A percentile compares a stretch with the other conserved stretches of the same genome.
Evolutionary conservation across 768 basidiomycete species (phyloP).

Genomic region (Boletus rubropictus): DNA sequence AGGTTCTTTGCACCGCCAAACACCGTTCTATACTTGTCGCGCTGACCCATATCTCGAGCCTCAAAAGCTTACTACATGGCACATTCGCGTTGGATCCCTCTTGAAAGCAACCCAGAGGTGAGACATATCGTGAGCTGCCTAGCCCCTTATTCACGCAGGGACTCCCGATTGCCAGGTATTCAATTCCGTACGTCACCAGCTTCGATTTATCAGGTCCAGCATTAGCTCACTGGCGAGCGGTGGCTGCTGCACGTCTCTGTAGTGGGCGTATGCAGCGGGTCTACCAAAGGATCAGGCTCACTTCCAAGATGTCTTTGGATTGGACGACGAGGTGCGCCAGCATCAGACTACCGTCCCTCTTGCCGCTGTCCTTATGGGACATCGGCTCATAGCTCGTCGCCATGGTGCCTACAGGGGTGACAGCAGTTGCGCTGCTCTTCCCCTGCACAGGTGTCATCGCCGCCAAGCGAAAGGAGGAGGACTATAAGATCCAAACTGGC

Average conservation of each 20-base stretch:
- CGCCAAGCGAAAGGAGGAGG: constrained; percentile 52
- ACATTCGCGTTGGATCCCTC: constrained; percentile 60
- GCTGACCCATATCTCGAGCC: background rate
- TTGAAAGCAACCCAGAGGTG: constrained; percentile 70
- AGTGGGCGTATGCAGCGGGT: constrained; percentile 73
- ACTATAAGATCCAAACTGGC: constrained; percentile 44
- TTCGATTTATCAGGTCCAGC: background rate
- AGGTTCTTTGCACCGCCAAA: background rate
- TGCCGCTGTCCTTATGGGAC: background rate
- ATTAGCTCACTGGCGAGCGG: background rate
- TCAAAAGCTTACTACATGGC: constrained; percentile 11
- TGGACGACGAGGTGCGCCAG: constrained; percentile 55
- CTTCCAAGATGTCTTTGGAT: constrained; percentile 69
- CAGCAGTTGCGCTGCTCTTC: constrained; percentile 83
- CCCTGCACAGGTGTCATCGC: constrained; percentile 55
- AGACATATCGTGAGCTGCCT: background rate
- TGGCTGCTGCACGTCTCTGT: background rate
- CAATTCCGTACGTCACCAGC: constrained; percentile 22
- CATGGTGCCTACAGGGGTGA: constrained; percentile 67
- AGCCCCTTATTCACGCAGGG: constrained; percentile 4
- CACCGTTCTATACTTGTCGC: background rate
- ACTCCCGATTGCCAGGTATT: constrained; percentile 21
- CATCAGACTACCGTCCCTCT: background rate
- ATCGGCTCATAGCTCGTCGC: constrained; percentile 48
- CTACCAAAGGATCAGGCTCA: constrained; percentile 43